Evolutionary conservation across 2,329 filamentous ascomycete species (phyloP).

Genomic region (Penicillium brasilianum): DNA sequence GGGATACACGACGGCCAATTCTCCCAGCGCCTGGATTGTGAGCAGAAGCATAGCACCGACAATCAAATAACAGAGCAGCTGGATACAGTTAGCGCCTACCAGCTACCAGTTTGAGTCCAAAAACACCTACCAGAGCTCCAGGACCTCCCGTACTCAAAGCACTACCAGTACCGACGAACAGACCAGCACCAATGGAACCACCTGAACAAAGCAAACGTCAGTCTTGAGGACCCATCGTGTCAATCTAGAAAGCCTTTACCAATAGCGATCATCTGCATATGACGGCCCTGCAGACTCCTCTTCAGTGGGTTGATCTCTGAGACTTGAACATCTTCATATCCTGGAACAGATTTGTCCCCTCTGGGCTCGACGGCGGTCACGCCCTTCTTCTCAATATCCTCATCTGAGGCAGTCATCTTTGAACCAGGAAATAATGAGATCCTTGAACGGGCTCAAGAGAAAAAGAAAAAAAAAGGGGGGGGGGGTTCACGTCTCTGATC

Average conservation of each 20-base stretch:
- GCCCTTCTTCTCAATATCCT: slow-evolving; percentile 25
- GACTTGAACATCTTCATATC: slow-evolving; percentile 7
- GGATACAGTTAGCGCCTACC: neutral
- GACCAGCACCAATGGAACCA: slow-evolving; percentile 48
- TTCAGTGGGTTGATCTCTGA: slow-evolving; percentile 32
- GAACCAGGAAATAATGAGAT: slow-evolving; percentile 1
- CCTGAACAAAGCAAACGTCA: slow-evolving; percentile 24
- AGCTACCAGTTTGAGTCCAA: neutral
- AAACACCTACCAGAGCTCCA: slow-evolving; percentile 34
- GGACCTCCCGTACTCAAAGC: slow-evolving; percentile 46
- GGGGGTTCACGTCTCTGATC: neutral
- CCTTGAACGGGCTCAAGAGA: neutral
- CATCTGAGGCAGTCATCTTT: slow-evolving; percentile 20
- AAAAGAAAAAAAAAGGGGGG: neutral
- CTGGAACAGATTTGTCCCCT: neutral
- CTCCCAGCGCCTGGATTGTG: slow-evolving; percentile 64
- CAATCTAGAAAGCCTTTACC: slow-evolving; percentile 26
- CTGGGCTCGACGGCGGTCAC: slow-evolving; percentile 12
- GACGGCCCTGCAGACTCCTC: slow-evolving; percentile 37
- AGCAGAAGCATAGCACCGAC: slow-evolving; percentile 64
- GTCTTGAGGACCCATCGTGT: neutral
- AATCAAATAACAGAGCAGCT: slow-evolving; percentile 55
- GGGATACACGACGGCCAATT: slow-evolving; percentile 66
- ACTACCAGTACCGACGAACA: slow-evolving; percentile 48
- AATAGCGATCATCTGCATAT: slow-evolving; percentile 50